Conservation (phyloP, 805 yeast species). For the Pichia manshurica region DNA sequence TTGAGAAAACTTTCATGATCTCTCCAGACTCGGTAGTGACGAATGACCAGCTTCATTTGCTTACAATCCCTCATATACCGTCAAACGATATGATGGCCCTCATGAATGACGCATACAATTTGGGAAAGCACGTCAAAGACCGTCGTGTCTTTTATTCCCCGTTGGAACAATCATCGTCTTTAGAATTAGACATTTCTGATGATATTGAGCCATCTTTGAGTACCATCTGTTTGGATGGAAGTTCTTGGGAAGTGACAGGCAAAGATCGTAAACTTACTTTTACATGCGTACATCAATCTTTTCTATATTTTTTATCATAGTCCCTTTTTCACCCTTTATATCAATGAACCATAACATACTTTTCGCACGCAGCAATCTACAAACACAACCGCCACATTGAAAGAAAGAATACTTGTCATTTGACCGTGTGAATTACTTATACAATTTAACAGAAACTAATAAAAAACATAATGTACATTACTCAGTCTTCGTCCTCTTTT, state of each 20-base stretch:
- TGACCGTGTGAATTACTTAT: too few relatives aligned
- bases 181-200: constrained; percentile 3
- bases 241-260: constrained; percentile 16
- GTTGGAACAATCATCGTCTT: not conserved
- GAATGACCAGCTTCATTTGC: constrained; percentile 37
- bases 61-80: constrained; percentile 37
- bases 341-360: not conserved
- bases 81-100: constrained; percentile 42
- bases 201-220: constrained; percentile 22
- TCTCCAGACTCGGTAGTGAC: constrained; percentile 53
- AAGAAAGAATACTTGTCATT: too few relatives aligned
- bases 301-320: constrained; percentile 2
- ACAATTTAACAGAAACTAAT: not conserved
- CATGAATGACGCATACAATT: constrained; percentile 50
- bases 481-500: constrained; percentile 21
- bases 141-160: constrained; percentile 41
- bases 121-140: constrained; percentile 50
- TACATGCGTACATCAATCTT: not conserved
- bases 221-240: constrained; percentile 67
- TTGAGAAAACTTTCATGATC: constrained; percentile 57
- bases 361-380: too few relatives aligned
- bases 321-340: not conserved
- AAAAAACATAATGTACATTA: constrained; percentile 5
- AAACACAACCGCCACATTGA: too few relatives aligned
- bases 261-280: not conserved